These are phyloP conservation scores for Chamaecyparis obtusa DNA, from an alignment of 75 land plant genomes.

Conservation along the genomic window DNA sequence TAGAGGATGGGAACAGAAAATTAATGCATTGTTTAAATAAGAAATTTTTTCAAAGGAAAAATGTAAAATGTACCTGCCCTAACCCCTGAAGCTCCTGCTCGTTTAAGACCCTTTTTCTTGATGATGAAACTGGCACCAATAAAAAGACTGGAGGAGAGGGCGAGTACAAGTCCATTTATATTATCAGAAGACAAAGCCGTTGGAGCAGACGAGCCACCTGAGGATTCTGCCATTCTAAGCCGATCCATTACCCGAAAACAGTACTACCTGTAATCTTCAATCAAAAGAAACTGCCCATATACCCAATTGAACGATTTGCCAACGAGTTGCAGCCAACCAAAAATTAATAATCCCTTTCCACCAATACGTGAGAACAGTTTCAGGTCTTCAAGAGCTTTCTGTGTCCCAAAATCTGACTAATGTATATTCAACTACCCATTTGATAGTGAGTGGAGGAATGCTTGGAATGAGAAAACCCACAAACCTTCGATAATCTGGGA, in stretches of 20 bases:
- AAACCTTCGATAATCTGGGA: background rate
- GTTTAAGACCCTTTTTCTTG: slow-evolving; percentile 80
- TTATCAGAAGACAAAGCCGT: slow-evolving; percentile 63
- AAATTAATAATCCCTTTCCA: background rate
- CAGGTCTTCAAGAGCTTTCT: background rate
- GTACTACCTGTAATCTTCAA: background rate
- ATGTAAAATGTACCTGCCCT: slow-evolving; percentile 48
- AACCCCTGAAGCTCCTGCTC: slow-evolving; percentile 69
- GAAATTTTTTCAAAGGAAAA: background rate
- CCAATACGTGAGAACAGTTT: background rate
- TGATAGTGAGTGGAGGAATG: background rate
- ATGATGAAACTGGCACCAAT: slow-evolving; percentile 81
- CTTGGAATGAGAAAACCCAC: background rate
- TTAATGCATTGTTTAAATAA: background rate
- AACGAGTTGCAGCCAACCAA: background rate
- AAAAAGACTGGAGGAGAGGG: slow-evolving; percentile 73
- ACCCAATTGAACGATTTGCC: background rate
- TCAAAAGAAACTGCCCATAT: background rate
- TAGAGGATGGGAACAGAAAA: background rate
- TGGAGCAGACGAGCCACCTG: background rate
- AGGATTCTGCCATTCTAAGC: slow-evolving; percentile 3
- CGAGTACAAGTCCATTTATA: slow-evolving; percentile 65
- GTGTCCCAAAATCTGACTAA: background rate
- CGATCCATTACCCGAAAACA: background rate
- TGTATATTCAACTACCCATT: background rate